Evolutionary conservation across 2,329 filamentous ascomycete species (phyloP), one percentile per base, ranked within the genome.

Genomic region (Emmonsiellopsis sp.): DNA sequence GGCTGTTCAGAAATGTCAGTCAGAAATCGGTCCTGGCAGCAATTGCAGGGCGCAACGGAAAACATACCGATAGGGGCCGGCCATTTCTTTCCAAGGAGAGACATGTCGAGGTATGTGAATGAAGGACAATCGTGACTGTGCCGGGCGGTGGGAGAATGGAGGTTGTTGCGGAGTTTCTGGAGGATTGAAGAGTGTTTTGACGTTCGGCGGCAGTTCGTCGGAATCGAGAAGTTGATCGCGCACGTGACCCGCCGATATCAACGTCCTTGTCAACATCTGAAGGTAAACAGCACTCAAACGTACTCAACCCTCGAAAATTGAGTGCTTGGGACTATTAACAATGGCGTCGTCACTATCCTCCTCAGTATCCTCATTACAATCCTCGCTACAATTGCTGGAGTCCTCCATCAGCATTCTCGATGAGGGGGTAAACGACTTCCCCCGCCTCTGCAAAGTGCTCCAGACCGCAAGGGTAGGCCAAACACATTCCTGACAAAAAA

Each of bases 1-100:
- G 78, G 89, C 92, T 97, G 70, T 72, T 68, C 10, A 52, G 54
- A 55, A 53, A 61, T 54, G 16, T 5, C 5, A 54, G 66, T 71
- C 57, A 69, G 64, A 63, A 62, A 56, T 57, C 55, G 57, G 59
- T 65, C 55, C 54, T 53, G 9, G 26, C 16, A 47, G 9, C 35
- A 41, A 43, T 50, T 50, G 54, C 55, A 63, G 55, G 57, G 55
- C 49, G 47, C 42, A 15, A 26, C 20, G 20, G 9, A 34, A 34
- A 49, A 84, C 87, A 68, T 82, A 92, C 87, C 77, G 73, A 91
- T 76, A 65, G 86, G 86, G 70, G 82, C 79, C 66, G 84, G 83
- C 78, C 89, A 92, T 80, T 89, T 91, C 81, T 90, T 91, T 72
- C 85, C 84, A 74, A 91, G 79, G 76, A 85, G 82, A 77, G 81